Evolutionary conservation across 306 rosid genomes (phyloP), one percentile per base, ranked within the genome.

Genomic region (Vigna hirtella): DNA sequence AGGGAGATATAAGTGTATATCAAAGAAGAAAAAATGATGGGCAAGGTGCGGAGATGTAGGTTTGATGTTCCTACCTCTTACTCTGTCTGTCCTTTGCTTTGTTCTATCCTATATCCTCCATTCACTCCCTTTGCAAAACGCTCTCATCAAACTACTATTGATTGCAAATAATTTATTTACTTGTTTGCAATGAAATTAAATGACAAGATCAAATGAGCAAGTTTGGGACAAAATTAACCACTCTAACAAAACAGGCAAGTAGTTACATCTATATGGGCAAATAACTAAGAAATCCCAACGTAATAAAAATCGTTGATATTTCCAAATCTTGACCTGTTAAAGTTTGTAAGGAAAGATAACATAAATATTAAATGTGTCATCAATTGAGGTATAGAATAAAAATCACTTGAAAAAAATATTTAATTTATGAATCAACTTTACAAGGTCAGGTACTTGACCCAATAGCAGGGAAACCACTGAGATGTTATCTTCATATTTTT

Each of bases 91-190:
- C 48, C 38, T 69, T 59, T 22, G 82, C 70, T 43, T 61, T 59
- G 63, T 48, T 55, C 48, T 67, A 80, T 51, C 45, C 30, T 53
- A 51, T 52, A 78, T 76, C 22, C 73, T 77, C 66, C 87, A 81
- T 89, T 92, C 81, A 81, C 87, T 78, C 43, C 67, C 62, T 61
- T 53, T 32, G 78, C 82, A 66, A 79, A 88, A 59, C 6, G 63
- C 43, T 72, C 74, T 81, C 76, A 49, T 85, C 75, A 76, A 78
- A 28, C 71, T 86, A 16, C 68, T 86, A 30, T 68, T 81, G 66
- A 83, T 83, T 82, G 32, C 42, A 18, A 57, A 69, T 48, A 18
- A 26, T 56, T 53, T 47, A 6, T 43, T 66, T 58, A 15, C 14
- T 42, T 77, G 68, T 17, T 43, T 22, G 22, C 36, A 8, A 9